A percentile compares a stretch with the other conserved stretches of the same genome.
Conservation (phyloP, 768 basidiomycete species). For the Mycena crocata region DNA sequence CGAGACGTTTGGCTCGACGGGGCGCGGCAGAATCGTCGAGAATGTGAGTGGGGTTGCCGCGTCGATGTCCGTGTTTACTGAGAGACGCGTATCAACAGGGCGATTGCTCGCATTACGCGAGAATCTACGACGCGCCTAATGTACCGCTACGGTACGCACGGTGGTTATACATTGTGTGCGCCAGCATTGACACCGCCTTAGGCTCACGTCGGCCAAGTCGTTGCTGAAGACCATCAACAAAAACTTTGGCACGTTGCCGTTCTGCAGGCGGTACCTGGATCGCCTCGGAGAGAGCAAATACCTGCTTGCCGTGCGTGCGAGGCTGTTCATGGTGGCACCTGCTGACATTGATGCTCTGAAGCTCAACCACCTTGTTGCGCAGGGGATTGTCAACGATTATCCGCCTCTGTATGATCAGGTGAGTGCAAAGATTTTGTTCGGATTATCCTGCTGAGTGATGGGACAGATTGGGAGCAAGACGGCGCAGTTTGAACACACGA, state of each 20-base stretch:
- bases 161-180: background rate
- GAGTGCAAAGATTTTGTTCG: constrained; percentile 47
- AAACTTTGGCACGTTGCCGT: constrained; percentile 95
- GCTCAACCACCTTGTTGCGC: constrained; percentile 90
- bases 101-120: constrained; percentile 94
- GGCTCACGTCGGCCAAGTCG: constrained; percentile 86
- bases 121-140: constrained; percentile 73
- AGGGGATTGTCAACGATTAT: constrained; percentile 92
- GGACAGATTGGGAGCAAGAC: constrained; percentile 30
- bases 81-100: constrained; percentile 64
- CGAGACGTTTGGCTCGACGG: constrained; percentile 99
- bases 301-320: constrained; percentile 79
- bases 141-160: constrained; percentile 76
- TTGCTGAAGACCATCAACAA: constrained; percentile 89
- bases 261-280: constrained; percentile 95
- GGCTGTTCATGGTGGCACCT: constrained; percentile 2
- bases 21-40: constrained; percentile 88
- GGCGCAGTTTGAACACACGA: constrained; percentile 73
- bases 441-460: background rate
- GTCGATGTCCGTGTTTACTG: constrained; percentile 8
- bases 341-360: constrained; percentile 42
- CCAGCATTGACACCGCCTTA: constrained; percentile 41
- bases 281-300: constrained; percentile 93
- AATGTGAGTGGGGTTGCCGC: constrained; percentile 56
- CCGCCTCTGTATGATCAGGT: constrained; percentile 91